These are phyloP conservation scores for Boletus semigastroideus DNA, from an alignment of 1,284 basidiomycete genomes.

Conservation along the genomic window DNA sequence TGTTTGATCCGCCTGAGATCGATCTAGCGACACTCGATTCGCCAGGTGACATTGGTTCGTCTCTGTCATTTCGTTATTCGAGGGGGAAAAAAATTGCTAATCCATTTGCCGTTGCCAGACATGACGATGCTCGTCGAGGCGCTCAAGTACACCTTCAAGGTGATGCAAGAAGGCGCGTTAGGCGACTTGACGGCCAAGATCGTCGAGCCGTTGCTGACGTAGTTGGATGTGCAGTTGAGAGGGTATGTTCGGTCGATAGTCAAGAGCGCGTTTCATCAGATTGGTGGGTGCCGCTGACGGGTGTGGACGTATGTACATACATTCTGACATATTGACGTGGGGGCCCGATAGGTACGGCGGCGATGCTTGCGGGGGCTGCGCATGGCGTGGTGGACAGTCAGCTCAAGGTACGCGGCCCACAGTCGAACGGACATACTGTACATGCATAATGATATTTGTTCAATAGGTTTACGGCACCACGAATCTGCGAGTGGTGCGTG, in stretches of 20 bases:
- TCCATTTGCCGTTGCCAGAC: not conserved
- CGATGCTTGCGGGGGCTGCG: too few species aligned
- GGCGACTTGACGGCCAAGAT: conserved; percentile 10
- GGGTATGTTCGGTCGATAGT: conserved; percentile 9
- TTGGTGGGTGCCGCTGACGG: too few species aligned
- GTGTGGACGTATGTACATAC: too few species aligned
- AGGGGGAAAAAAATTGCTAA: too few species aligned
- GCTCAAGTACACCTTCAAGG: conserved; percentile 13
- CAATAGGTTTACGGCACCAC: conserved; percentile 17
- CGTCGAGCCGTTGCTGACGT: conserved; percentile 17
- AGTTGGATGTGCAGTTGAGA: conserved; percentile 1
- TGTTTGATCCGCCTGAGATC: conserved; percentile 19
- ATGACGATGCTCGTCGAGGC: conserved; percentile 18
- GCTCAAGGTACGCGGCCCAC: too few species aligned
- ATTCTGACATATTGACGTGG: too few species aligned
- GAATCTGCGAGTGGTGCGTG: conserved; percentile 22
- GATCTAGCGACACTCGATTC: conserved; percentile 11
- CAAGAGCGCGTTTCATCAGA: conserved; percentile 12
- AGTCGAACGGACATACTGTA: too few species aligned
- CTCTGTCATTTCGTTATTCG: too few species aligned
- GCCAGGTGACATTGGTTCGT: conserved; percentile 15
- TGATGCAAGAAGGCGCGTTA: conserved; percentile 18
- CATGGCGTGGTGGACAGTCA: too few species aligned
- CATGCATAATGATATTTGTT: not conserved
- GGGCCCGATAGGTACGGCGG: too few species aligned